phyloP scores from a whole-genome alignment of 2,329 filamentous ascomycete species.

The Trichophyton benhamiae region DNA sequence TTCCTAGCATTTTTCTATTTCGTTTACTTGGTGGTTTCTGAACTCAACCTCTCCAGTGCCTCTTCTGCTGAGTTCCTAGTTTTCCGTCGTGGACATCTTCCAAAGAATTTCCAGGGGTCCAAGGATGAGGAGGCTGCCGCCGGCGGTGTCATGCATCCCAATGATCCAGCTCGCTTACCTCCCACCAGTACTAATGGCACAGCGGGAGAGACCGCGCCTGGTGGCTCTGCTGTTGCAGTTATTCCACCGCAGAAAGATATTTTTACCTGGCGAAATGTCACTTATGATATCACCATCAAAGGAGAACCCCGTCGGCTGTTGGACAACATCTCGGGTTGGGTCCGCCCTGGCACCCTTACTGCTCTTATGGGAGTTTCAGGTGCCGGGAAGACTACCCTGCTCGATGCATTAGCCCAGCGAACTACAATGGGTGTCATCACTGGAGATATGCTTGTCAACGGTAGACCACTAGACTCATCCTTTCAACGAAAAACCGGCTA shows the following conservation, averaged over 20 bases:
- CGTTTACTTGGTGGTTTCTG: conserved; percentile 51
- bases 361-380: conserved; percentile 51
- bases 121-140: conserved; percentile 9
- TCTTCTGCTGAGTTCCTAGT: conserved; percentile 59
- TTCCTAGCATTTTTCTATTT: conserved; percentile 54
- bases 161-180: neutral
- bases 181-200: conserved; percentile 1
- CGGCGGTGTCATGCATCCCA: neutral
- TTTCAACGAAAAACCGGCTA: conserved; percentile 57
- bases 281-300: conserved; percentile 43
- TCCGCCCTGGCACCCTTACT: conserved; percentile 45
- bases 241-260: conserved; percentile 29
- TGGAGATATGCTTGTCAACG: conserved; percentile 55
- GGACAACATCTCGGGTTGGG: conserved; percentile 43
- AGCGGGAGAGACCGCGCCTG: conserved; percentile 8
- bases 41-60: conserved; percentile 51
- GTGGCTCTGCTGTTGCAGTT: conserved; percentile 12
- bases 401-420: conserved; percentile 47
- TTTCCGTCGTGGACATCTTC: conserved; percentile 47
- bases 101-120: conserved; percentile 16
- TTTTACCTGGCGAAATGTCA: conserved; percentile 44
- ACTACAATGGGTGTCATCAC: conserved; percentile 51
- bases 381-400: conserved; percentile 50
- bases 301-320: conserved; percentile 40
- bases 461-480: conserved; percentile 41